Evolutionary conservation across 352 stramenopile species (phyloP), one percentile per base, ranked within the genome.

Genomic region (Phytophthora tentaculata): DNA sequence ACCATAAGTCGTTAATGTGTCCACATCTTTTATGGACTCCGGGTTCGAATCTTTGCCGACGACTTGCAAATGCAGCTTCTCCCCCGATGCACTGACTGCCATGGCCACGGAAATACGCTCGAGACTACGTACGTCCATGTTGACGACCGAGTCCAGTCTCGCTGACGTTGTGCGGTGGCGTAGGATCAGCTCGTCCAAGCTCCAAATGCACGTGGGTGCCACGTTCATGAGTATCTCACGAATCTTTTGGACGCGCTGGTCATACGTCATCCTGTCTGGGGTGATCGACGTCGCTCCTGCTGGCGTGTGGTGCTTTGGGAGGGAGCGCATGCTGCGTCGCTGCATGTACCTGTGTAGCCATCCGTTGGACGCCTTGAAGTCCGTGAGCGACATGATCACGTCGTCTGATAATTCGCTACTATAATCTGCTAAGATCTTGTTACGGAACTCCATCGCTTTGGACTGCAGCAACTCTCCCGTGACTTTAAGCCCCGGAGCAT

Each of bases 301-400:
- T 17, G 72, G 65, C 17, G 73, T 65, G 20, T 81, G 69, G 32
- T 82, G 69, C 50, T 88, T 89, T 9, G 85, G 74, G 2, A 88
- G 67, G 10, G 82, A 85, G 8, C 85, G 83, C 45, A 94, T 76
- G 45, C 88, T 92, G 12, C 84, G 73, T 56, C 86, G 76, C 53
- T 92, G 83, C 58, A 91, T 80, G 69, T 94, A 94, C 23, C 86
- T 75, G 41, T 92, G 84, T 39, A 94, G 54, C 86, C 86, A 94
- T 28, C 86, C 86, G 64, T 94, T 94, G 9, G 86, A 94, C 0
- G 86, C 86, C 64, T 94, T 94, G 65, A 94, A 94, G 43, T 91
- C 86, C 19, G 78, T 91, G 5, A 94, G 78, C n/a, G 86, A 91
- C 63, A 90, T 70, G 24, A 94, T 67, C 2, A 92, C 83, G 53